Evolutionary conservation across 2,329 filamentous ascomycete species (phyloP), one percentile per base, ranked within the genome.

Genomic region (Sporothrix protearum): DNA sequence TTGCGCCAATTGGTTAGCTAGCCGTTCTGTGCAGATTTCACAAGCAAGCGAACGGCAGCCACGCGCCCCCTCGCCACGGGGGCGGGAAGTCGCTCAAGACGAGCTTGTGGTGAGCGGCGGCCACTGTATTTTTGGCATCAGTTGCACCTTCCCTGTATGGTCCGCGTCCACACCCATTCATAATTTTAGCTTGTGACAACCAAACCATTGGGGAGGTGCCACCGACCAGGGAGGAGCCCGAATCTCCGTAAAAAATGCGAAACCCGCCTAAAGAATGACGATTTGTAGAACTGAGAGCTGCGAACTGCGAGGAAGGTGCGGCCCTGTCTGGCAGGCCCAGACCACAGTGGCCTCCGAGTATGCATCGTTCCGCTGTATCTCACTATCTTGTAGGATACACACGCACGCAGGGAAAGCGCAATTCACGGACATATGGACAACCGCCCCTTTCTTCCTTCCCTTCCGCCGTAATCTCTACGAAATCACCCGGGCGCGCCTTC

Each of bases 1-100:
- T 39, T 72, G 59, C 71, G 59, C 71, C 59, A 70, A 72, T 70
- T 70, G 67, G 59, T 47, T 69, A 47, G 67, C 47, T 66, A 10
- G 10, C 25, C 36, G 47, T 69, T 33, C 53, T 53, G 36, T 61
- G 63, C 30, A 51, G 55, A 68, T 51, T 68, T 71, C 70, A 68
- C 64, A 12, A 63, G 68, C 39, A 51, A 70, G 28, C 16, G 36
- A 67, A 12, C 39, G 45, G n/a, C 69, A 49, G 25, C 55, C 57
- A 47, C 55, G 45, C 28, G 16, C 19, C 47, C 28, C 47, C 19
- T 53, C 42, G 42, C 42, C 22, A 49, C 64, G 45, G 63, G 39
- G 39, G n/a, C 36, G 45, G 51, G 33, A 47, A 63, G 68, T n/a
- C n/a, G 55, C 30, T 39, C 39, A 12, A 16, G 22, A 10, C 8